phyloP scores from a whole-genome alignment of 2,329 filamentous ascomycete genomes.

The Pseudocercospora fuligena region DNA sequence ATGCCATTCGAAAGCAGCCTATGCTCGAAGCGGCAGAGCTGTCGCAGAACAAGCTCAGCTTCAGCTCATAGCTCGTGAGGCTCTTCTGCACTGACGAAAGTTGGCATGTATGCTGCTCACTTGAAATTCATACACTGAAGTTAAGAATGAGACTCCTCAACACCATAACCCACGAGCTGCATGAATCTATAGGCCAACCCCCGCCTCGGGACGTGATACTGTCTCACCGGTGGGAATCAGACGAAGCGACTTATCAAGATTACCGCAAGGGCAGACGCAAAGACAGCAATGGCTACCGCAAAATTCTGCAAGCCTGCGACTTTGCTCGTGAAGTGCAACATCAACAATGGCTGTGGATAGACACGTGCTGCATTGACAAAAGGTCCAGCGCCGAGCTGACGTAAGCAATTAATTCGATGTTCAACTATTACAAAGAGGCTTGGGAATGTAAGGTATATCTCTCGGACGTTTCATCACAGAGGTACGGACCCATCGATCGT shows the following conservation, averaged over 20 bases:
- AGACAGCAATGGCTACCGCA: background rate
- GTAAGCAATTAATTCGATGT: background rate
- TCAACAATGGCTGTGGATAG: background rate
- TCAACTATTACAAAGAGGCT: background rate
- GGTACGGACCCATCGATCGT: background rate
- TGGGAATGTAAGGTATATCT: background rate
- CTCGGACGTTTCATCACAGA: background rate
- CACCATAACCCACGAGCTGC: no score
- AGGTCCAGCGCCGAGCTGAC: background rate
- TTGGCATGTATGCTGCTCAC: no score
- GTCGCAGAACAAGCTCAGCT: no score
- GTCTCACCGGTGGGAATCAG: conserved; percentile 24
- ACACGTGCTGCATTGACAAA: background rate
- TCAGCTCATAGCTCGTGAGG: no score
- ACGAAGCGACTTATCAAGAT: conserved; percentile 16
- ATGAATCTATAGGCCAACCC: no score
- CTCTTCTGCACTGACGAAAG: no score
- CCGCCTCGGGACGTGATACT: conserved; percentile 16
- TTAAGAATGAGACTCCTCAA: no score
- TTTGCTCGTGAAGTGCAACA: background rate
- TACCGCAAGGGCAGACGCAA: background rate
- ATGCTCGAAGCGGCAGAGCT: no score
- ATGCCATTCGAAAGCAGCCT: no score
- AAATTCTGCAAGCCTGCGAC: background rate
- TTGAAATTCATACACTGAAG: no score